Evolutionary conservation across 345 rosid genomes (phyloP), one percentile per base, ranked within the genome.

Genomic region (Mercurialis annua): DNA sequence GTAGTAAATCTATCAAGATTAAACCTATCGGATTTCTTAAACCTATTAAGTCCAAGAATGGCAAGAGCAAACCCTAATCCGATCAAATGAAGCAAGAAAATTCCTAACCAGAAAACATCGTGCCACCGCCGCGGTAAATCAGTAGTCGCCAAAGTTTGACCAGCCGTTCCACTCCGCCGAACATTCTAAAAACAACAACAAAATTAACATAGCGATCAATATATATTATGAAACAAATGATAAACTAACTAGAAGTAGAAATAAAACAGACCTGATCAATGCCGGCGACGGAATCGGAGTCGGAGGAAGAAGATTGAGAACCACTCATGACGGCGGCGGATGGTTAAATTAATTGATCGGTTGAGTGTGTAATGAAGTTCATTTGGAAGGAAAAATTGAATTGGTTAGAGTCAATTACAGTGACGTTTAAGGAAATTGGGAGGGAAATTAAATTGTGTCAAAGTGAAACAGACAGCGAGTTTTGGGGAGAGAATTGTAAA

Each of bases 81-180:
- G 21, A 85, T 26, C 81, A 89, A 57, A 78, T 94, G 99, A 73
- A 85, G 56, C 70, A 87, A 46, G 65, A 93, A 93, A 59, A 93
- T 77, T 1, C 83, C 86, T 74, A 85, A 81, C 96, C 98, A 93
- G 78, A 93, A 93, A 30, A 92, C 79, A 80, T 93, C 98, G 31
- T 89, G 92, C 96, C 97, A 93, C 16, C 73, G 85, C 36, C 98
- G 90, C 1, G 78, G 73, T 27, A 83, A 69, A 66, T 81, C 85
- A 9, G 76, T 65, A 31, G 71, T n/a, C n/a, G n/a, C 72, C 49
- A 85, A 58, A 43, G 73, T 76, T 71, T 86, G 86, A 62, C 72
- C 80, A 53, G 77, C 83, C 44, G 80, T 80, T 4, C 70, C 82
- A 67, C 81, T 87, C 84, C 94, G 75, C 73, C 84, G 82, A 6